Evolutionary conservation across 2,329 filamentous ascomycete species (phyloP).

Genomic region (Phialemoniopsis sp.): DNA sequence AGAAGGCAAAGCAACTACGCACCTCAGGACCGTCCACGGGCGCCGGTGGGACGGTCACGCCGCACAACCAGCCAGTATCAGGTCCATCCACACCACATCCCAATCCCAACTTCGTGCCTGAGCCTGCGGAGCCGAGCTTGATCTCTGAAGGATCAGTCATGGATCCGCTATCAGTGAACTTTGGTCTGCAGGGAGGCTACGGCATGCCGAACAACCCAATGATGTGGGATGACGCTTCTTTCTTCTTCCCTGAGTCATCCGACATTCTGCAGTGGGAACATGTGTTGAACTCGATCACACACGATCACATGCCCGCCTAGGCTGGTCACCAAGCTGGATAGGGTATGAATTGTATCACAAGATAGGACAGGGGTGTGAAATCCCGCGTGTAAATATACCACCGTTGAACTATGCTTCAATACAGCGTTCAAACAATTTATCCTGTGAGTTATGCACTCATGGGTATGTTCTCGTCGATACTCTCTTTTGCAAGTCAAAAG

Average conservation of each 20-base stretch:
- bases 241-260: background rate
- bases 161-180: conserved; percentile 1
- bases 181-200: background rate
- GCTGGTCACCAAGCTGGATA: too few relatives aligned
- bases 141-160: background rate
- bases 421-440: too few relatives aligned
- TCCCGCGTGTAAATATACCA: too few relatives aligned
- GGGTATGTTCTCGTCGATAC: too few relatives aligned
- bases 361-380: too few relatives aligned
- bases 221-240: background rate
- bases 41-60: background rate
- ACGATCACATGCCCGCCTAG: too few relatives aligned
- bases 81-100: background rate
- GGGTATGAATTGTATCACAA: too few relatives aligned
- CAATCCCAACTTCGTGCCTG: background rate
- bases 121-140: background rate
- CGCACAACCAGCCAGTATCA: background rate
- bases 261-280: background rate
- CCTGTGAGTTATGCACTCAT: too few relatives aligned
- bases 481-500: too few relatives aligned
- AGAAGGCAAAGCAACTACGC: conserved; percentile 3
- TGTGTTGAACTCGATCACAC: background rate
- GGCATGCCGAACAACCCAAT: conserved; percentile 1
- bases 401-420: too few relatives aligned
- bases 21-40: too few relatives aligned